Conservation (phyloP, 2,329 filamentous ascomycete species). For the Diaporthe nobilis region DNA sequence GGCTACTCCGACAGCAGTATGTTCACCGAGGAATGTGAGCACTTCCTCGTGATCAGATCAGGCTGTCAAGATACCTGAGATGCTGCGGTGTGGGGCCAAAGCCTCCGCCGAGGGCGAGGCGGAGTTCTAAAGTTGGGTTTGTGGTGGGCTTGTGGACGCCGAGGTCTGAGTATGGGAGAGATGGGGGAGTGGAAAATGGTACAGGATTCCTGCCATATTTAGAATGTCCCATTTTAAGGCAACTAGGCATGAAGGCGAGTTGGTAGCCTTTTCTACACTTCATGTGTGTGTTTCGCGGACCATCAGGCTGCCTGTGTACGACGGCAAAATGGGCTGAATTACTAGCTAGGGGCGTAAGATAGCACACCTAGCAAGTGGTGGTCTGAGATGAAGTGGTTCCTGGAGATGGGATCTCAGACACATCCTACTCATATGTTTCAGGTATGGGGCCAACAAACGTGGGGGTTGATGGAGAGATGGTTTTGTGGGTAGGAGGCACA, state of each 20-base stretch:
- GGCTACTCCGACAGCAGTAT: neutral
- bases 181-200: neutral
- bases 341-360: neutral
- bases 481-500: neutral
- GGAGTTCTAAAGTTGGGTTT: neutral
- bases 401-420: neutral
- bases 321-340: neutral
- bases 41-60: neutral
- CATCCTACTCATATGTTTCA: neutral
- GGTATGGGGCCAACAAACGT: neutral
- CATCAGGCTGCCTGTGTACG: neutral
- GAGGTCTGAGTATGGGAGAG: neutral
- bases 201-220: neutral
- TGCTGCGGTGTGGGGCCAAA: neutral
- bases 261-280: constrained; percentile 19
- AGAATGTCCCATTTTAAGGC: neutral
- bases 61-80: neutral
- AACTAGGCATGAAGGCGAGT: neutral
- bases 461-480: too few species aligned
- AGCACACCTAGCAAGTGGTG: neutral
- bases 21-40: too few species aligned
- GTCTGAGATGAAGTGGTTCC: neutral
- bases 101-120: neutral
- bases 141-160: constrained; percentile 20
- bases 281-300: neutral